Base-by-base conservation (phyloP, 331 rosid species). In the Cucumis variabilis region DNA sequence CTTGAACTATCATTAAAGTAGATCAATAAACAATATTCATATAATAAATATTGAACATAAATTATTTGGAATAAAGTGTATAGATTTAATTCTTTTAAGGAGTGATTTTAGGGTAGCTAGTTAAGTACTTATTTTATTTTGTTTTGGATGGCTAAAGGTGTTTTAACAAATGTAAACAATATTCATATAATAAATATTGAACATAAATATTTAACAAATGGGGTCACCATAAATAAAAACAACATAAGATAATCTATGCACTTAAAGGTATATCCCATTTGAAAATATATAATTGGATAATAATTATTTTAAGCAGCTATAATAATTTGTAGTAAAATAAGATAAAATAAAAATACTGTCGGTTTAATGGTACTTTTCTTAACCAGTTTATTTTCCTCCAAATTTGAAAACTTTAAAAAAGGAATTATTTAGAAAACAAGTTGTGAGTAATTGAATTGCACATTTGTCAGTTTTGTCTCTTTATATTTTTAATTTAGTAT, bases 101-200 rank as follows among this genome's bases (percentile, higher is more conserved):
- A 79, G 41, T 51, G 19, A 78, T 53, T 53, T 24, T 51, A 24
- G 17, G 84, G 68, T 27, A 48, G 84, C 68, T 1, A 27, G 9
- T 10, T 44, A 44, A 14, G 14, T 53, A 50, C 27, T 51, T 33
- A 72, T 17, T 74, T 76, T 44, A 13, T 5, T 11, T 46, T 21
- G 11, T 46, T 76, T 76, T 63, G 14, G 82, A 28, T n/a, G 63
- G 82, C 82, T 76, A 76, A n/a, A 76, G 2, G 33, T 76, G 14
- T 76, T 76, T 30, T 71, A 71, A 71, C n/a, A n/a, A n/a, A n/a
- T n/a, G n/a, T n/a, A n/a, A n/a, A n/a, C n/a, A n/a, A n/a, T n/a
- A n/a, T n/a, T n/a, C n/a, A n/a, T n/a, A n/a, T n/a, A n/a, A n/a
- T n/a, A n/a, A n/a, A n/a, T n/a, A n/a, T n/a, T n/a, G n/a, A n/a